These are phyloP conservation scores for Pseudomonodictys pantanalensis DNA, from an alignment of 495 filamentous ascomycete genomes.

Conservation along the genomic window DNA sequence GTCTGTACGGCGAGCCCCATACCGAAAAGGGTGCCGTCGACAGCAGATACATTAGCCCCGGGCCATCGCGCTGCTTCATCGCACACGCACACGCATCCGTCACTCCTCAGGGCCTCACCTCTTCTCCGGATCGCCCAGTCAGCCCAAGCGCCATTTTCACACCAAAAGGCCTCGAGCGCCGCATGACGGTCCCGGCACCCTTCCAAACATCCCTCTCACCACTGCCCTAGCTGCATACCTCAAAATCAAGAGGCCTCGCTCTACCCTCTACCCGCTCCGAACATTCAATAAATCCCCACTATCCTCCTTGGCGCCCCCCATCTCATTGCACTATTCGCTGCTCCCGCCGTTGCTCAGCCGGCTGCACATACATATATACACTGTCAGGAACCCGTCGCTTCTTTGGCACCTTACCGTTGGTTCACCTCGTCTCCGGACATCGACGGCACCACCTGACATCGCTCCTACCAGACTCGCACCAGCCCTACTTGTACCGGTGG, in stretches of 20 bases:
- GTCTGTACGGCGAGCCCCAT: conserved; percentile 15
- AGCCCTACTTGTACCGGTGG: background rate
- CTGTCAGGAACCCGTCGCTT: conserved; percentile 5
- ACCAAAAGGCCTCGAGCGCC: conserved; percentile 14
- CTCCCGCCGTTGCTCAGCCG: conserved; percentile 9
- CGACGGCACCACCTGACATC: background rate
- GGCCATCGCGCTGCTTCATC: conserved; percentile 7
- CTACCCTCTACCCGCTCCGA: conserved; percentile 18
- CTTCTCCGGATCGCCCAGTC: conserved; percentile 31
- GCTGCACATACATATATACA: conserved; percentile 18
- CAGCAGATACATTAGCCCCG: conserved; percentile 30
- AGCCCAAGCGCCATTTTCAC: conserved; percentile 18
- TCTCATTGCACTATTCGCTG: conserved; percentile 4
- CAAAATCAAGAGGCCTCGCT: conserved; percentile 26
- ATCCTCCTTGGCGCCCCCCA: conserved; percentile 19
- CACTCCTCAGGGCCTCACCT: background rate
- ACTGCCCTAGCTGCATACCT: conserved; percentile 26
- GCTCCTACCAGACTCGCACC: background rate
- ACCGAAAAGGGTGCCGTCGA: conserved; percentile 18
- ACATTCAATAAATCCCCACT: conserved; percentile 20
- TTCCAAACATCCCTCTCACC: conserved; percentile 5
- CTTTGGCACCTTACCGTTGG: conserved; percentile 7
- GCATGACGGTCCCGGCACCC: conserved; percentile 14
- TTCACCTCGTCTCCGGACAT: background rate
- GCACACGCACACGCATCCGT: conserved; percentile 7